Evolutionary conservation across 352 stramenopile genomes (phyloP), one percentile per base, ranked within the genome.

Genomic region (Phytophthora sp.): DNA sequence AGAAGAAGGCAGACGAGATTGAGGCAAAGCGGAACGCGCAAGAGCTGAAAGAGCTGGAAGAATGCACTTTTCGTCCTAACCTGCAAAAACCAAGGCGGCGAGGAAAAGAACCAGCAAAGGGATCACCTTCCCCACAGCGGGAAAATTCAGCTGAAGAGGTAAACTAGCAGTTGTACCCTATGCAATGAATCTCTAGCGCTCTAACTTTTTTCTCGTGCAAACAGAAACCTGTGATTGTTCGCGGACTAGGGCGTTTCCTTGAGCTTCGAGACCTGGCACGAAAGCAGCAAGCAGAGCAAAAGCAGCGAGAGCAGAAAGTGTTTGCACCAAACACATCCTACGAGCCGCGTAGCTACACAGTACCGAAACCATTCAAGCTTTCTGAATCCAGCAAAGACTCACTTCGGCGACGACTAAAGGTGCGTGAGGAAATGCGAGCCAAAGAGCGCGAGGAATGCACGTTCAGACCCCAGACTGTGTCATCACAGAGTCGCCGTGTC

Each of bases 1-100:
- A 80, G 49, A 76, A 77, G 27, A 84, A 86, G 38, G 69, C 70
- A 7, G 73, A 91, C 16, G 73, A 80, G 13, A 83, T 94, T 13
- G 71, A 92, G 53, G 68, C 74, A 13, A 87, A 88, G 41, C 70
- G 84, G 9, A 87, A 89, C 36, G 76, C 53, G 0, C 72, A 77
- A 15, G 81, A 91, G 46, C 44, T 93, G 2, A 76, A 79, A 44
- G 80, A 93, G 41, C 65, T 94, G 2, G 63, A 90, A 51, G 82
- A 96, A 52, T 97, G 89, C 44, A 96, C 89, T 4, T 97, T 97
- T 30, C 76, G 84, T 23, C 87, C 87, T 0, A 91, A 89, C 27
- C 69, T 80, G 7, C 69, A 63, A 16, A 78, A 79, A 24, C 20
- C 36, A 21, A 53, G 45, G 18, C 42, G 24, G 50, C 55, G 27